These are phyloP conservation scores for Blumeria hordei DNA, from an alignment of 2,329 filamentous ascomycete species.

Conservation along the genomic window DNA sequence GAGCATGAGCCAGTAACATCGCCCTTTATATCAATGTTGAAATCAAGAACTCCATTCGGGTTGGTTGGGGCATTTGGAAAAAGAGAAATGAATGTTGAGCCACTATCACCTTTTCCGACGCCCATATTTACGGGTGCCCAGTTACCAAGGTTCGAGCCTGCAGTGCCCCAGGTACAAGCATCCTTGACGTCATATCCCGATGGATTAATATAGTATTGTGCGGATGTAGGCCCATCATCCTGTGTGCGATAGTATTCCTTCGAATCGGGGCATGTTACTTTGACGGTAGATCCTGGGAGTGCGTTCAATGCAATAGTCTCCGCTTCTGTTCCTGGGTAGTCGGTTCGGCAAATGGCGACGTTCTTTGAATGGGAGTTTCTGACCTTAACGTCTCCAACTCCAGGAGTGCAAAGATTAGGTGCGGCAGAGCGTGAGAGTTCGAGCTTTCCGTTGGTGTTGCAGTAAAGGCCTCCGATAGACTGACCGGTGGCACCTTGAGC, in stretches of 20 bases:
- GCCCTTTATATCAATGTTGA: slow-evolving; percentile 53
- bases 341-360: slow-evolving; percentile 71
- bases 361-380: slow-evolving; percentile 45
- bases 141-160: slow-evolving; percentile 42
- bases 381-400: slow-evolving; percentile 42
- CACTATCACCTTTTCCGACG: slow-evolving; percentile 40
- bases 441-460: slow-evolving; percentile 48
- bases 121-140: slow-evolving; percentile 73
- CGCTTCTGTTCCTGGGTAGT: slow-evolving; percentile 79
- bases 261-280: slow-evolving; percentile 54
- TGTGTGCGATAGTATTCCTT: slow-evolving; percentile 49
- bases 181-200: slow-evolving; percentile 39
- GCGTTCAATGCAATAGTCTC: slow-evolving; percentile 61
- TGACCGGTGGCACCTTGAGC: slow-evolving; percentile 58
- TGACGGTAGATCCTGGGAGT: slow-evolving; percentile 29
- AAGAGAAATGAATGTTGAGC: slow-evolving; percentile 56
- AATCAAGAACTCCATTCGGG: slow-evolving; percentile 38
- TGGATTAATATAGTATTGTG: slow-evolving; percentile 94
- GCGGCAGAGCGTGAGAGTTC: slow-evolving; percentile 46
- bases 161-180: slow-evolving; percentile 53
- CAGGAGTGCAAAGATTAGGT: slow-evolving; percentile 49
- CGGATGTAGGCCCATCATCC: slow-evolving; percentile 51
- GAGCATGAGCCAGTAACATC: slow-evolving; percentile 16
- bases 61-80: slow-evolving; percentile 67
- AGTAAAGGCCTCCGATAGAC: slow-evolving; percentile 72